Evolutionary conservation across 352 stramenopile genomes (phyloP).

Genomic region (Phytophthora pistaciae): DNA sequence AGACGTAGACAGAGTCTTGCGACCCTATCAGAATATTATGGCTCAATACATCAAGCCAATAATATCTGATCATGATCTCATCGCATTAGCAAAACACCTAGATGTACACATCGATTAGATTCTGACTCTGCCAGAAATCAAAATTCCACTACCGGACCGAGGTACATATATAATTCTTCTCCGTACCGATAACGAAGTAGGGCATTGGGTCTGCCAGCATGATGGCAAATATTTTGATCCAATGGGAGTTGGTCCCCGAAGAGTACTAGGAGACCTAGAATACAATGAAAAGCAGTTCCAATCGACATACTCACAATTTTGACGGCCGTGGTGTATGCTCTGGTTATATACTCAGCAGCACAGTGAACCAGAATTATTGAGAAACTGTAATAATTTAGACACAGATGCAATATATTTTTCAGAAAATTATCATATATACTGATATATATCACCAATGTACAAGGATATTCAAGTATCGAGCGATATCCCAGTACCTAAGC

Average conservation of each 20-base stretch:
- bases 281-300: conserved; percentile 17
- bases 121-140: conserved; percentile 6
- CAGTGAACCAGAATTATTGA: not conserved
- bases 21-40: not conserved
- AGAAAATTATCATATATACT: not conserved
- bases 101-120: conserved; percentile 6
- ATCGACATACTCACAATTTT: conserved; percentile 14
- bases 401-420: not conserved
- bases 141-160: not conserved
- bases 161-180: conserved; percentile 4
- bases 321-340: conserved; percentile 9
- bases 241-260: not conserved
- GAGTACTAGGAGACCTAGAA: not conserved
- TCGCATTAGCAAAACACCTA: not conserved
- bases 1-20: too few species aligned
- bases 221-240: conserved; percentile 12
- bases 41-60: not conserved
- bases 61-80: not conserved
- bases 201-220: conserved; percentile 7
- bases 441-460: conserved; percentile 10
- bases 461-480: conserved; percentile 10
- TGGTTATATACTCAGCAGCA: not conserved
- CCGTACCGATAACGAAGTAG: not conserved
- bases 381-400: not conserved
- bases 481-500: conserved; percentile 1